A percentile compares a stretch with the other conserved stretches of the same genome.
These are phyloP conservation scores for Diaporthe helianthi DNA, from an alignment of 2,329 filamentous ascomycete genomes.

Conservation along the genomic window DNA sequence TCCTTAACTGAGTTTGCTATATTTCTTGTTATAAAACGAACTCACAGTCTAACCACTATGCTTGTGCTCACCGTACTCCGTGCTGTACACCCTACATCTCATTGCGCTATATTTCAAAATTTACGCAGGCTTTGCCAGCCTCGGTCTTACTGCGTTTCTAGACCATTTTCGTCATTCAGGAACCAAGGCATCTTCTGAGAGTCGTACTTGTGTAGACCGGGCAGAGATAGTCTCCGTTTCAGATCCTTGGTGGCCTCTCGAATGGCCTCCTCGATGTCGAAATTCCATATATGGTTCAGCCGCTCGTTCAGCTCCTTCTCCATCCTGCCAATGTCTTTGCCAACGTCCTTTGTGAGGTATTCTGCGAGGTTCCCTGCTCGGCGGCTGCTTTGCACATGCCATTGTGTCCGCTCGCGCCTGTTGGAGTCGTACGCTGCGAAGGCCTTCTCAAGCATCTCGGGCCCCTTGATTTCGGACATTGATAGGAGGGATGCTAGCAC, in stretches of 20 bases:
- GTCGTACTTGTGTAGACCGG: constrained; percentile 23
- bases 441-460: constrained; percentile 48
- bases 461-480: constrained; percentile 45
- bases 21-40: not conserved
- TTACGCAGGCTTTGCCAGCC: no score
- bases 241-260: constrained; percentile 32
- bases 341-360: constrained; percentile 49
- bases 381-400: constrained; percentile 57
- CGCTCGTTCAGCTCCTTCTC: constrained; percentile 37
- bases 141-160: constrained; percentile 15
- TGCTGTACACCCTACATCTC: not conserved
- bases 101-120: not conserved
- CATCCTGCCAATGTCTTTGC: constrained; percentile 46
- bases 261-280: constrained; percentile 24
- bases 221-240: constrained; percentile 24
- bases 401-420: constrained; percentile 56
- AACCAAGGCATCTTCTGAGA: constrained; percentile 33
- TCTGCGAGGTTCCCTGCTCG: constrained; percentile 54
- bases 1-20: not conserved
- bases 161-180: constrained; percentile 26
- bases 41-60: not conserved
- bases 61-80: not conserved
- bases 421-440: constrained; percentile 60
- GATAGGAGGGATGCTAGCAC: constrained; percentile 55
- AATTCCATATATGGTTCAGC: constrained; percentile 30